Evolutionary conservation across 495 filamentous ascomycete species (phyloP).

Genomic region (Neurospora discreta): DNA sequence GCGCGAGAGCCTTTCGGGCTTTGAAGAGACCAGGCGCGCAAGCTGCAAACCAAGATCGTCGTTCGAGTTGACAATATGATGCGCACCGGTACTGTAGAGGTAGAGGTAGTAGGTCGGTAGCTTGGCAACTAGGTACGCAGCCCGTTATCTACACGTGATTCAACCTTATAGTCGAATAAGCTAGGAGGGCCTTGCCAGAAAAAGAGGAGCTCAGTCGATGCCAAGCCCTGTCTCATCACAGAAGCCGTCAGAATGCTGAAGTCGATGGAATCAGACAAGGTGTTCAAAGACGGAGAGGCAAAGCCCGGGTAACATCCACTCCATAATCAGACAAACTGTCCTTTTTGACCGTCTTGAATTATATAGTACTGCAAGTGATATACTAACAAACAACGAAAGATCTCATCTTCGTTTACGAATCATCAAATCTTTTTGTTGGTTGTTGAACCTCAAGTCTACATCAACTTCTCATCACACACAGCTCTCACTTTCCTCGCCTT

Average conservation of each 20-base stretch:
- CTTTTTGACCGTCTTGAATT: conserved; percentile 13
- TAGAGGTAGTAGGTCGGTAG: not conserved
- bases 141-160: not conserved
- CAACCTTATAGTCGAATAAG: too few relatives aligned
- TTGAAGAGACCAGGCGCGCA: not conserved
- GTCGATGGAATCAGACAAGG: not conserved
- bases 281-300: not conserved
- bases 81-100: not conserved
- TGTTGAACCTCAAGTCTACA: not conserved
- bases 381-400: not conserved
- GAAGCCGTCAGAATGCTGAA: not conserved
- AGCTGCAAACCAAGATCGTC: not conserved
- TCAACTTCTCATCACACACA: not conserved
- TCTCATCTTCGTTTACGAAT: not conserved
- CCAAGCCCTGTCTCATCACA: not conserved
- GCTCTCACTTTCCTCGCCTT: not conserved
- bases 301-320: conserved; percentile 3
- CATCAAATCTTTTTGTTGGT: not conserved
- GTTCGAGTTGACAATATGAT: not conserved
- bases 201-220: not conserved
- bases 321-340: conserved; percentile 11
- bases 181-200: not conserved
- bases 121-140: not conserved
- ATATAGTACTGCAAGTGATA: not conserved
- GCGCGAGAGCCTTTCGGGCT: not conserved